These are phyloP conservation scores for Vachellia collinsii DNA, from an alignment of 306 rosid genomes.

Conservation along the genomic window DNA sequence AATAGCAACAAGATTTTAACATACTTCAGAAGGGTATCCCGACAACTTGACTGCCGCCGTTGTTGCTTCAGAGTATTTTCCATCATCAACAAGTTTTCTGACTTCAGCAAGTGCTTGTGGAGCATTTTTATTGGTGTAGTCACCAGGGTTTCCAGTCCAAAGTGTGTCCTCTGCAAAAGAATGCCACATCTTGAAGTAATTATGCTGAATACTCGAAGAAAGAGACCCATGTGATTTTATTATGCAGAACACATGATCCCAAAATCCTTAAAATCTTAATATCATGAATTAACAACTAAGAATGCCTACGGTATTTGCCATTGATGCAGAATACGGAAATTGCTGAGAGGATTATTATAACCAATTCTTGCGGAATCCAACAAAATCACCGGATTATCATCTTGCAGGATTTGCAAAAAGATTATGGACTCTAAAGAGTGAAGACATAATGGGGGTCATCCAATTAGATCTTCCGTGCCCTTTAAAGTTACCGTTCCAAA, in stretches of 20 bases:
- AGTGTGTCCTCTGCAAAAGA: slow-evolving; percentile 77
- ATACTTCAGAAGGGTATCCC: slow-evolving; percentile 70
- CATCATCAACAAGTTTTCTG: slow-evolving; percentile 78
- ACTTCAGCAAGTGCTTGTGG: slow-evolving; percentile 70
- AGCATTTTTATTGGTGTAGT: slow-evolving; percentile 75
- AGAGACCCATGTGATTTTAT: slow-evolving; percentile 6
- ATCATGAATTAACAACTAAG: slow-evolving; percentile 2
- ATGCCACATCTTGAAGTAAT: slow-evolving; percentile 26
- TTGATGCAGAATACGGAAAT: slow-evolving; percentile 23
- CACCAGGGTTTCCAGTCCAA: slow-evolving; percentile 85
- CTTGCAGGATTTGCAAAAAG: slow-evolving; percentile 22
- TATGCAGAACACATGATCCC: slow-evolving; percentile 14
- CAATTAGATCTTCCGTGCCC: slow-evolving; percentile 2
- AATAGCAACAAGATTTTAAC: slow-evolving; percentile 36
- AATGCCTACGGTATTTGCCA: slow-evolving; percentile 5
- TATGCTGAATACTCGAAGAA: slow-evolving; percentile 12
- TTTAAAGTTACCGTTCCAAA: not conserved
- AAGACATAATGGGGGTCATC: not conserved
- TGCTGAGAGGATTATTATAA: not conserved
- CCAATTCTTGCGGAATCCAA: slow-evolving; percentile 10
- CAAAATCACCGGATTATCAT: slow-evolving; percentile 16
- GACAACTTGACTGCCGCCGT: slow-evolving; percentile 68
- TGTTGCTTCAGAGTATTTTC: slow-evolving; percentile 76
- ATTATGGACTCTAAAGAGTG: not conserved
- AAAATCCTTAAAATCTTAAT: slow-evolving; percentile 8